Evolutionary conservation across 139 green algal species (phyloP).

Genomic region (Limnomonas spitsbergensis): DNA sequence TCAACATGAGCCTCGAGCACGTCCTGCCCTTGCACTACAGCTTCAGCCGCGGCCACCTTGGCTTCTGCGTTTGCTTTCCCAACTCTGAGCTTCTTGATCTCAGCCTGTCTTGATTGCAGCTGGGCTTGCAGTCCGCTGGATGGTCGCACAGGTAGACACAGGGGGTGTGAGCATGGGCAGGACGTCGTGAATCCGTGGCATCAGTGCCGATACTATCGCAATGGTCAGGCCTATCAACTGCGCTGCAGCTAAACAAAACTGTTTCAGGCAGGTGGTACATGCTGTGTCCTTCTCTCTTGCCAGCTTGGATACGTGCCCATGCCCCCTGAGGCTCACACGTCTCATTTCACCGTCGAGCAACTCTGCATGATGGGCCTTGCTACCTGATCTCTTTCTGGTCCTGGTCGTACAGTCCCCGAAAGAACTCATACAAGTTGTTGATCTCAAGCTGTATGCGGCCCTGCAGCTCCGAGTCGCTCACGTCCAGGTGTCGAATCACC

Average conservation of each 20-base stretch:
- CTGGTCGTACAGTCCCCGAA: slow-evolving; percentile 34
- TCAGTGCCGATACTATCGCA: no score
- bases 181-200: no score
- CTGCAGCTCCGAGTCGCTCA: slow-evolving; percentile 28
- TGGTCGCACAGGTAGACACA: not conserved
- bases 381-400: slow-evolving; percentile 39
- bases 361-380: slow-evolving; percentile 2
- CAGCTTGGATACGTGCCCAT: no score
- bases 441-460: slow-evolving; percentile 23
- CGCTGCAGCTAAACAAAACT: no score
- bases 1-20: not conserved
- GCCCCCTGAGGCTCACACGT: no score
- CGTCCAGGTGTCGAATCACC: slow-evolving; percentile 21
- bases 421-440: slow-evolving; percentile 37
- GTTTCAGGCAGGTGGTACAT: no score
- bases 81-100: slow-evolving; percentile 7
- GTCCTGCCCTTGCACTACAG: not conserved
- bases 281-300: no score
- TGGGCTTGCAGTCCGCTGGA: slow-evolving; percentile 29
- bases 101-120: slow-evolving; percentile 18
- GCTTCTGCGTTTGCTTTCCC: not conserved
- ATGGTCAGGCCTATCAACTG: no score
- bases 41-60: no score
- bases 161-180: not conserved
- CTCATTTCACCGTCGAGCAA: no score